Base-by-base conservation (phyloP, 768 basidiomycete species). In the Boletus reticuloceps region DNA sequence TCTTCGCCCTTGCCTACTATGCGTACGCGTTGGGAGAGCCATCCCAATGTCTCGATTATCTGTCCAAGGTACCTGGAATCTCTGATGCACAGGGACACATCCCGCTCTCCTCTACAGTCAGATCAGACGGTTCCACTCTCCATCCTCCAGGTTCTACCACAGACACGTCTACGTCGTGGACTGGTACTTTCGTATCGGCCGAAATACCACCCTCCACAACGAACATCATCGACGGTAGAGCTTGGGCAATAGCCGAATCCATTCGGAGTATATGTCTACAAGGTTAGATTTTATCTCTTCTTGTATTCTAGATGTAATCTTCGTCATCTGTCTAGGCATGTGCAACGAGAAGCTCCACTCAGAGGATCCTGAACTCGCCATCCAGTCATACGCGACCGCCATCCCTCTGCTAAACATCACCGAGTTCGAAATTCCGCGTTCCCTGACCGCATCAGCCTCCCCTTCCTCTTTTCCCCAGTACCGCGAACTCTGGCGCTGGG, bases 401-500 rank as follows among this genome's bases (percentile, higher is more conserved):
- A 67, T 85, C 6, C 79, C 84, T 4, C 76, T 88, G 13, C 76
- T 93, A 44, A 69, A 74, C 4, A 64, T 74, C 27, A 69, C 82
- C 37, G 75, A 77, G 47, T 69, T 75, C 36, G 82, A 83, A 54
- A 77, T 84, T 32, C 73, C 74, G 17, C 69, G 62, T 36, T 51
- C 70, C 39, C 68, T 64, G 27, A 64, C 61, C 47, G 59, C 53
- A 59, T 67, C 60, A 48, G 29, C 45, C 1, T 66, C 50, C 54
- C 65, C 31, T 73, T 72, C 80, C 3, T 77, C 84, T 6, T 93
- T 93, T 62, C 67, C 74, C 5, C 79, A 79, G 44, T 84, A 89
- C 52, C 86, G 88, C 8, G 94, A 98, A 63, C 77, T 95, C 11
- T 94, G 91, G 78, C 79, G 93, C 47, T 94, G 91, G 89, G 77